These are phyloP conservation scores for Vishniacozyma victoriae DNA, from an alignment of 768 basidiomycete genomes.

Conservation along the genomic window DNA sequence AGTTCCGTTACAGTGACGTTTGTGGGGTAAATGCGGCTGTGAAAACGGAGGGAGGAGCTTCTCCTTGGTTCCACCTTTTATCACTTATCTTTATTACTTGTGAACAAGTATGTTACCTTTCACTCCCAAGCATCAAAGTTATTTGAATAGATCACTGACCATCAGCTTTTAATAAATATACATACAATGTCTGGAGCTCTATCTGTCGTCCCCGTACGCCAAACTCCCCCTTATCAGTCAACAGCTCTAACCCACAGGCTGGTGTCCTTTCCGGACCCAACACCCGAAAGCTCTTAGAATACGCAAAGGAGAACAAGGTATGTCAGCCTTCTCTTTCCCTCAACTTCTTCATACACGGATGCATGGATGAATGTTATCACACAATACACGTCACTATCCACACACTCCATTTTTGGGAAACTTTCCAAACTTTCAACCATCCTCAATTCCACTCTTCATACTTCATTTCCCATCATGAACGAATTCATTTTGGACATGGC, in stretches of 20 bases:
- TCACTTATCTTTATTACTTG: too few relatives aligned
- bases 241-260: slow-evolving; percentile 54
- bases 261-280: slow-evolving; percentile 94
- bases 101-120: too few relatives aligned
- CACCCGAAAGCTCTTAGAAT: slow-evolving; percentile 90
- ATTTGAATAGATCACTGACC: too few relatives aligned
- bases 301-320: slow-evolving; percentile 82
- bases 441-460: background rate
- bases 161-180: too few relatives aligned
- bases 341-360: background rate
- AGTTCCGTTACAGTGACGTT: too few relatives aligned
- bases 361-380: too few relatives aligned
- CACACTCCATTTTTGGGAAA: background rate
- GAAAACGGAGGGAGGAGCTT: too few relatives aligned
- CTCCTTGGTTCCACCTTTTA: too few relatives aligned
- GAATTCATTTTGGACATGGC: background rate
- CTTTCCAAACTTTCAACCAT: background rate
- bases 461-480: background rate
- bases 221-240: background rate
- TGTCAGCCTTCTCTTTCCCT: slow-evolving; percentile 20
- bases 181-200: slow-evolving; percentile 46
- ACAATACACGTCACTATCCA: too few relatives aligned
- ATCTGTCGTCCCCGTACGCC: slow-evolving; percentile 48
- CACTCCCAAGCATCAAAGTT: too few relatives aligned
- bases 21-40: too few relatives aligned